Conservation (phyloP, 1,284 basidiomycete genomes). For the Fomitopsis pinicola region DNA sequence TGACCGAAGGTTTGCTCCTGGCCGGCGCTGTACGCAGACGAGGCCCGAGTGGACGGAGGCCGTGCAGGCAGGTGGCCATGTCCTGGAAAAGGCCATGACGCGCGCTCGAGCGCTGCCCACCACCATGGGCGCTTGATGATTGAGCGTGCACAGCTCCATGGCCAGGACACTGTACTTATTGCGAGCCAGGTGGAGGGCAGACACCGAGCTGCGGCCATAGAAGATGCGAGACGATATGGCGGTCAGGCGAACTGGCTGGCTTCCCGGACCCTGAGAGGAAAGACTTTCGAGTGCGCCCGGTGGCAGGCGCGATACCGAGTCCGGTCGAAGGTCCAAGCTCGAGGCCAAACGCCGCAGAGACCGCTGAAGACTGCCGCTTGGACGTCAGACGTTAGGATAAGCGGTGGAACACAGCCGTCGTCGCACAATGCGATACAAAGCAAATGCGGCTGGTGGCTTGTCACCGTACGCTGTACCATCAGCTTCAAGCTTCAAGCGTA, state of each 20-base stretch:
- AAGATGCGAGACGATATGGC: background rate
- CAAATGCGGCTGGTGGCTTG: background rate
- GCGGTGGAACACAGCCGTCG: background rate
- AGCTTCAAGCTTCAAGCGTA: background rate
- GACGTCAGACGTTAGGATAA: background rate
- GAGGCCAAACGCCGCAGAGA: background rate
- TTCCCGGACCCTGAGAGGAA: background rate
- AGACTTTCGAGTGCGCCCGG: background rate
- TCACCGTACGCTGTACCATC: too few species aligned
- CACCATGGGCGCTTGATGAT: slow-evolving; percentile 3
- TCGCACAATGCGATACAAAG: background rate
- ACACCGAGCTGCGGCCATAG: background rate
- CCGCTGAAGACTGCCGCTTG: background rate
- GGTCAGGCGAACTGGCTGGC: background rate
- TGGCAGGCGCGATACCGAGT: background rate
- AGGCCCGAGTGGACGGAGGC: background rate
- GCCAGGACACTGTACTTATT: background rate
- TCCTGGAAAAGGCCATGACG: background rate
- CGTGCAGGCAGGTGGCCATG: background rate
- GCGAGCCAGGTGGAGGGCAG: background rate
- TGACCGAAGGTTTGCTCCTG: background rate
- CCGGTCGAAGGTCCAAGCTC: background rate
- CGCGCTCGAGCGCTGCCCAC: background rate
- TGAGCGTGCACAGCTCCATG: background rate
- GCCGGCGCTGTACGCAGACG: background rate